phyloP scores from a whole-genome alignment of 1,139 yeast species.

The Diutina pseudorugosa region DNA sequence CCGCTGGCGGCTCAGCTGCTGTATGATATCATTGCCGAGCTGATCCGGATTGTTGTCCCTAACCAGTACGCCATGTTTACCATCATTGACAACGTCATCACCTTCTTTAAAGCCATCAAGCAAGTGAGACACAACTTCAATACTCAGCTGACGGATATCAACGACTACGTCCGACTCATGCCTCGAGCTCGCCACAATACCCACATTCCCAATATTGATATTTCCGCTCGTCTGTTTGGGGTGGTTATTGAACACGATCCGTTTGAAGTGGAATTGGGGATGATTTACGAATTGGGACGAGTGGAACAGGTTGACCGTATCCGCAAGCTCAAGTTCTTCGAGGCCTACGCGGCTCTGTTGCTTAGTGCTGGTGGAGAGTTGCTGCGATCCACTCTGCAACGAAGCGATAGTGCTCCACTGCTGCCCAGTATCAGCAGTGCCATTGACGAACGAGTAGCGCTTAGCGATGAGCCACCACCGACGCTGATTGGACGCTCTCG shows the following conservation, averaged over 20 bases:
- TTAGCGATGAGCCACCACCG: conserved; percentile 6
- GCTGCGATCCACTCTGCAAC: not conserved
- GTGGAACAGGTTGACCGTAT: conserved; percentile 26
- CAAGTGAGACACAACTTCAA: conserved; percentile 44
- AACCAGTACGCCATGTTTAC: conserved; percentile 54
- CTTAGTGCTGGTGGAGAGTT: not conserved
- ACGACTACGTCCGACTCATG: conserved; percentile 23
- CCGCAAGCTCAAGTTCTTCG: conserved; percentile 19
- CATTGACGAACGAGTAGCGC: conserved; percentile 9
- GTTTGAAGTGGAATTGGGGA: conserved; percentile 28
- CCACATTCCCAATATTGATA: conserved; percentile 16
- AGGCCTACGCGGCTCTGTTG: conserved; percentile 12
- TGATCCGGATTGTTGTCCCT: conserved; percentile 34
- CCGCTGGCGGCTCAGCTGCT: conserved; percentile 9
- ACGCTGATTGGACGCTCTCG: not conserved
- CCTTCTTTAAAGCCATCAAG: conserved; percentile 44
- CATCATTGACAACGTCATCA: conserved; percentile 53
- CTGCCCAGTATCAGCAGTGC: not conserved
- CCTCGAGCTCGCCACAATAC: conserved; percentile 22
- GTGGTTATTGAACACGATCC: conserved; percentile 29
- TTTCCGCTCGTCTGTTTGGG: conserved; percentile 15
- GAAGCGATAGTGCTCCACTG: not conserved
- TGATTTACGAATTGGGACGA: conserved; percentile 26
- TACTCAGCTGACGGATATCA: conserved; percentile 23
- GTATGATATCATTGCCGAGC: conserved; percentile 15